Conservation (phyloP, 805 yeast species). For the Priceomyces medius region DNA sequence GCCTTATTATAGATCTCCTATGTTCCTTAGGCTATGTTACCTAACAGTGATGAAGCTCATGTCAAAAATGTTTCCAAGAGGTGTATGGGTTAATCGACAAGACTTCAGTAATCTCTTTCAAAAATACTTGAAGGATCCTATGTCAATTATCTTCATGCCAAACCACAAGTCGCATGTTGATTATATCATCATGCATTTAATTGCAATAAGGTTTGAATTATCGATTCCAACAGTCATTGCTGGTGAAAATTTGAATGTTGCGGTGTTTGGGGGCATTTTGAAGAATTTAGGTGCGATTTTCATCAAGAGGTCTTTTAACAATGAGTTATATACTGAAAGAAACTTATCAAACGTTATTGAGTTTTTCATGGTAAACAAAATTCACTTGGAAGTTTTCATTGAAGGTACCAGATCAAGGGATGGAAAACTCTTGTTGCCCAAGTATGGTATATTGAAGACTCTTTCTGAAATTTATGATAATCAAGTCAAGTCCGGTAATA, state of each 20-base stretch:
- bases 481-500: conserved; percentile 26
- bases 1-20: conserved; percentile 28
- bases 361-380: conserved; percentile 46
- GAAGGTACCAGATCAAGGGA: conserved; percentile 69
- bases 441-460: conserved; percentile 58
- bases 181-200: conserved; percentile 55
- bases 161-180: conserved; percentile 65
- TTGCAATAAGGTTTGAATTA: conserved; percentile 52
- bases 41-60: conserved; percentile 35
- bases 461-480: conserved; percentile 46
- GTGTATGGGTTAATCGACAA: conserved; percentile 36
- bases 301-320: conserved; percentile 50
- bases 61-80: conserved; percentile 40
- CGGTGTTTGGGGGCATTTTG: conserved; percentile 51
- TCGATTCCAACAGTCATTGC: conserved; percentile 59
- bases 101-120: conserved; percentile 30
- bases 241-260: conserved; percentile 64
- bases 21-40: conserved; percentile 35
- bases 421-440: conserved; percentile 62
- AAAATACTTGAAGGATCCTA: conserved; percentile 36
- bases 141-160: conserved; percentile 52
- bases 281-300: conserved; percentile 55
- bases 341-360: conserved; percentile 49
- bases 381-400: conserved; percentile 57
- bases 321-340: conserved; percentile 45